Percentiles rank a stretch among this genome's conserved stretches.
These are phyloP conservation scores for Hirsutella thompsonii DNA, from an alignment of 2,329 filamentous ascomycete genomes.

Conservation along the genomic window DNA sequence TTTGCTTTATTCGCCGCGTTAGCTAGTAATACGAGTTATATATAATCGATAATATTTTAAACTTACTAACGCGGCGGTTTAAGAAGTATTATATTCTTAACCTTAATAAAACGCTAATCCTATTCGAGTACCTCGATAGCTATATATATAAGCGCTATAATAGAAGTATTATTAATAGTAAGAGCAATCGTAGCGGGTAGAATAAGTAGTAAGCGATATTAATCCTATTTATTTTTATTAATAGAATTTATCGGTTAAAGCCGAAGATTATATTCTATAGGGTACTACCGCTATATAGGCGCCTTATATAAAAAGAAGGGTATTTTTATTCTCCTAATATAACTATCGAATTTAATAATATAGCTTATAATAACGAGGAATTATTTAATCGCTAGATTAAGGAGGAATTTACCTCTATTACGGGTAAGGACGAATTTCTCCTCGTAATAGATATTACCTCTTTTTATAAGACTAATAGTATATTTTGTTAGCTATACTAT, in stretches of 20 bases:
- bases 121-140: background rate
- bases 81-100: background rate
- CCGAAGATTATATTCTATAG: background rate
- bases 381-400: background rate
- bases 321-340: background rate
- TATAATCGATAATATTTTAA: background rate
- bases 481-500: background rate
- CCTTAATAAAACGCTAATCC: background rate
- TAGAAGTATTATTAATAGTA: background rate
- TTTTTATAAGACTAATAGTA: background rate
- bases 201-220: background rate
- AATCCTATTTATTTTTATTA: background rate
- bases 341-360: background rate
- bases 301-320: background rate
- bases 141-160: background rate
- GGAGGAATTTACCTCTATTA: background rate
- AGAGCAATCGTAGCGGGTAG: background rate
- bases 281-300: background rate
- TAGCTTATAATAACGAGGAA: background rate
- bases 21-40: background rate
- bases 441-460: background rate
- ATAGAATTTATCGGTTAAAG: background rate
- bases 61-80: background rate
- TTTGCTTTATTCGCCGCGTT: background rate
- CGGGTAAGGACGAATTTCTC: background rate